phyloP scores from a whole-genome alignment of 1,284 basidiomycete genomes.

The Inonotus obliquus region DNA sequence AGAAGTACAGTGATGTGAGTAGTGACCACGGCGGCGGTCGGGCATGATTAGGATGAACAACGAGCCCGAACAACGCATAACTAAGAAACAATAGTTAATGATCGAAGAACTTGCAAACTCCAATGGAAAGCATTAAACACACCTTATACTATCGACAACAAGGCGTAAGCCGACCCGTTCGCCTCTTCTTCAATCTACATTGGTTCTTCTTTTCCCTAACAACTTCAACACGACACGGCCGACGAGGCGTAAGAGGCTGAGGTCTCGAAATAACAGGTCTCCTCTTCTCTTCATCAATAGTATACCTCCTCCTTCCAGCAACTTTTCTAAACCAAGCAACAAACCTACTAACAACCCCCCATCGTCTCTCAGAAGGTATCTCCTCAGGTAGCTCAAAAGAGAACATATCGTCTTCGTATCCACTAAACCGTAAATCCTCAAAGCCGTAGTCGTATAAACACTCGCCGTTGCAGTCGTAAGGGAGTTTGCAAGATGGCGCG shows the following conservation, averaged over 20 bases:
- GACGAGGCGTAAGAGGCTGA: slow-evolving; percentile 11
- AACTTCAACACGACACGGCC: neutral
- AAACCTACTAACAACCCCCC: slow-evolving; percentile 16
- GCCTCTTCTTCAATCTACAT: slow-evolving; percentile 4
- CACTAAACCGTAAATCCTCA: slow-evolving; percentile 6
- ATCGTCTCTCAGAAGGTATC: slow-evolving; percentile 15
- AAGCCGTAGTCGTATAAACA: slow-evolving; percentile 16
- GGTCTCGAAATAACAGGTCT: slow-evolving; percentile 14
- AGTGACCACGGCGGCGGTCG: slow-evolving; percentile 6
- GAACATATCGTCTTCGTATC: slow-evolving; percentile 19
- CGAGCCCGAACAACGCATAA: neutral
- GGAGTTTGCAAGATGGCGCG: slow-evolving; percentile 12
- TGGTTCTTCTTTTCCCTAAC: neutral
- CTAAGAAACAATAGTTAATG: neutral
- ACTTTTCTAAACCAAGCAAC: slow-evolving; percentile 16
- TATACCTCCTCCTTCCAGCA: slow-evolving; percentile 10
- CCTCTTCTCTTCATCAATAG: slow-evolving; percentile 16
- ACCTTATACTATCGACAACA: slow-evolving; percentile 4
- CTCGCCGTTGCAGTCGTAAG: slow-evolving; percentile 16
- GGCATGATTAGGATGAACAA: neutral
- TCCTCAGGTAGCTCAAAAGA: slow-evolving; percentile 17
- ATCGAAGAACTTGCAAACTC: neutral
- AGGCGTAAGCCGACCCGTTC: neutral
- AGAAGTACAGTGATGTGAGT: neutral
- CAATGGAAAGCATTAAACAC: neutral